Evolutionary conservation across 192 early-diverging fungal species (phyloP), one percentile per base, ranked within the genome.

Genomic region (Lunasporangiospora selenospora): DNA sequence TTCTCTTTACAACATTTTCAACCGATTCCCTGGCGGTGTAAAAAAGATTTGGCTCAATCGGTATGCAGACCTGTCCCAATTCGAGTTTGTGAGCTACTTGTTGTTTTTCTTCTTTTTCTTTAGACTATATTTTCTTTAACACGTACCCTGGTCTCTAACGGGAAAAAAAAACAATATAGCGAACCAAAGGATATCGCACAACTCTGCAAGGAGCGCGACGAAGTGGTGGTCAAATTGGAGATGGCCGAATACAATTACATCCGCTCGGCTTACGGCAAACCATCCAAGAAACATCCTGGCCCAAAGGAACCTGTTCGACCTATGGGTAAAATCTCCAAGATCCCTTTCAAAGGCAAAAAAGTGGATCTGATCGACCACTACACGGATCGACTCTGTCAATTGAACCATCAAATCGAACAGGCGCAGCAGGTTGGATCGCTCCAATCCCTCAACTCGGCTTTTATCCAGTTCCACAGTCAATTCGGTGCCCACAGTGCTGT

Each of bases 401-500:
- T 88, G 6, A 85, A 87, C 76, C 36, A 71, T 30, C 50, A 56
- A 16, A 89, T 90, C 12, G 55, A 75, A 0, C 40, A 77, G 13
- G 54, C 58, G 1, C 77, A 80, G 53, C 33, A 78, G 23, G 29
- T 76, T 1, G 30, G 58, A 4, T 47, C 57, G 37, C n/a, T 48
- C 42, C 52, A 47, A 18, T 73, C 78, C 12, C 56, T 83, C 51
- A 81, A 85, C 21, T 88, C 91, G 26, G 93, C 92, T 4, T 92
- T 97, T 75, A 84, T 97, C 16, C 82, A 91, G 70, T 97, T 97
- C 67, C 82, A 86, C 44, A 73, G 80, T 44, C 85, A 89, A 44
- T 79, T 90, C 27, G 85, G 87, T 0, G 88, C 95, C 1, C 93
- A 97, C 33, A 86, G 92, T 75, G 93, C 93, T 16, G 83, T 86